Base-by-base conservation (phyloP, 208 protist species). In the Naegleria lovaniensis region DNA sequence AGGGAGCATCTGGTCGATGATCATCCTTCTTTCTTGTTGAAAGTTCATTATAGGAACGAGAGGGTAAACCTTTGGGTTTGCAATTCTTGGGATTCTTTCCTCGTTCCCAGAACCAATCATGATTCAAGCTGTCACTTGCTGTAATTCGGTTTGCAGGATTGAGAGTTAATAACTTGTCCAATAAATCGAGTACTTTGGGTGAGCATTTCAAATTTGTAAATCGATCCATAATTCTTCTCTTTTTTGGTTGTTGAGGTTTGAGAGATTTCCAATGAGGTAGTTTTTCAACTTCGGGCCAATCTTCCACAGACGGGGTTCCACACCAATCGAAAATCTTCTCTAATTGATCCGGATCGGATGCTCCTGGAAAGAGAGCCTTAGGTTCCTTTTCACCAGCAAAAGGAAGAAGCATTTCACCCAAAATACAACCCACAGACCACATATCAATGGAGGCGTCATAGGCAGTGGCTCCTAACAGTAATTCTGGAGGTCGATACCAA, bases 91-190 rank as follows among this genome's bases (percentile, higher is more conserved):
- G 58, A 36, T 25, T 79, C 6, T 19, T 36, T 36, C 55, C 55
- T 29, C n/a, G 19, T 36, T 79, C 67, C 67, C 67, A 79, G 9
- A 79, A 79, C 83, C 83, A 99, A 16, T 96, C 96, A 93, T 99
- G 97, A 55, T 96, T 94, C 7, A 99, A 91, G 5, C 96, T 96
- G 93, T 99, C 94, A 41, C 95, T 95, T 3, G 97, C 97, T 48
- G 97, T 98, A 39, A 98, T 91, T 79, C 98, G 93, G 67, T 97
- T 96, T 84, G 97, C 96, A 11, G 98, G 98, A 93, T 99, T 98
- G 92, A 99, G 99, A 85, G 96, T 94, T 90, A 99, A 96, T 33
- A 99, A 95, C 48, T 96, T 95, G 90, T 95, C 59, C 2, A 99
- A 94, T 25, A 99, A 93, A 92, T 99, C 97, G 29, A 99, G 36